phyloP scores from a whole-genome alignment of 306 rosid genomes.

The Astragalus glycyphyllos region DNA sequence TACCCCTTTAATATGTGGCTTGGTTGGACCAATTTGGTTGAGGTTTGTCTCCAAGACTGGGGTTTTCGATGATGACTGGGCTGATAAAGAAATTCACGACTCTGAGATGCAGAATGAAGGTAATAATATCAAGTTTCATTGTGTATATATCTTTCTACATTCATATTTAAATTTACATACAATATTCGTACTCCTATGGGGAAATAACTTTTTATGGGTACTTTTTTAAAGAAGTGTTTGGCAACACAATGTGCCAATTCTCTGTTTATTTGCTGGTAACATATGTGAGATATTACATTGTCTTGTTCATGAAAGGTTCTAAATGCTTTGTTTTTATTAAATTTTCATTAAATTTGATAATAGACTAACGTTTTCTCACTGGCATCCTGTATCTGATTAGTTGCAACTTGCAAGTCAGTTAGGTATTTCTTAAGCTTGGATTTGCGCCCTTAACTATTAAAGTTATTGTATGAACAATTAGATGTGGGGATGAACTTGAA shows the following conservation, averaged over 20 bases:
- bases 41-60: conserved; percentile 69
- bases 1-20: conserved; percentile 79
- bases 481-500: conserved; percentile 6
- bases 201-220: background rate
- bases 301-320: conserved; percentile 33
- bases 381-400: conserved; percentile 32
- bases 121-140: conserved; percentile 32
- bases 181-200: conserved; percentile 6
- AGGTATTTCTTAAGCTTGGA: conserved; percentile 17
- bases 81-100: conserved; percentile 54
- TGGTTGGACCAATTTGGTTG: conserved; percentile 81
- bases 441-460: background rate
- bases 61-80: conserved; percentile 72
- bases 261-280: conserved; percentile 19
- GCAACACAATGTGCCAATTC: background rate
- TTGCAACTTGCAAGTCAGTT: background rate
- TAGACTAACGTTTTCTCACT: background rate
- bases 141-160: conserved; percentile 11
- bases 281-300: conserved; percentile 13
- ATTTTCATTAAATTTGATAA: conserved; percentile 14
- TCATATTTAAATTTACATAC: background rate
- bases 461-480: background rate
- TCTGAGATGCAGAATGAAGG: conserved; percentile 70
- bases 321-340: conserved; percentile 13
- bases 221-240: conserved; percentile 2